A percentile compares a stretch with the other conserved stretches of the same genome.
These are phyloP conservation scores for Luvunga scandens DNA, from an alignment of 345 rosid genomes.

Conservation along the genomic window DNA sequence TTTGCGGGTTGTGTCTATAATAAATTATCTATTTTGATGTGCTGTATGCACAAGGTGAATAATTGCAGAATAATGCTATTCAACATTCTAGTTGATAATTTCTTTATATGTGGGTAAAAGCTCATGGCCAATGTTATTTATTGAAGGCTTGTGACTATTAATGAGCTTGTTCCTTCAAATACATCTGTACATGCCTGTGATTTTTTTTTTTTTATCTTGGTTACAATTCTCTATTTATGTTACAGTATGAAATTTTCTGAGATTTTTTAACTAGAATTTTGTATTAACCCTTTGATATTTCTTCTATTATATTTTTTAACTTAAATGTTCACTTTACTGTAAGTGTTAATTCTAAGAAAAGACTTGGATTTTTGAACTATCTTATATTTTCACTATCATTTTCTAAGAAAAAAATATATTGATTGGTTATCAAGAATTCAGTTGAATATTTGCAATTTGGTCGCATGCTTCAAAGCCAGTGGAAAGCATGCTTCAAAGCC, in stretches of 20 bases:
- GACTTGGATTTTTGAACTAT: neutral
- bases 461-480: neutral
- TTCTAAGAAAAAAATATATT: neutral
- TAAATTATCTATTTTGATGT: neutral
- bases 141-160: neutral
- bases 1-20: conserved; percentile 4
- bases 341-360: neutral
- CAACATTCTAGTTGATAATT: neutral
- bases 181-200: too few relatives aligned
- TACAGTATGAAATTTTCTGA: too few relatives aligned
- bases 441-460: neutral
- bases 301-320: too few relatives aligned
- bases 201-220: too few relatives aligned
- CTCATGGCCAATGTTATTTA: neutral
- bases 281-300: too few relatives aligned
- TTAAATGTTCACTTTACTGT: too few relatives aligned
- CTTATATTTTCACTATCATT: neutral
- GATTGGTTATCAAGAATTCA: neutral
- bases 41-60: neutral
- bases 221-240: too few relatives aligned
- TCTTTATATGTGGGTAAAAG: neutral
- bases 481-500: neutral
- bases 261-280: too few relatives aligned
- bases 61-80: neutral
- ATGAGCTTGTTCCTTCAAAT: too few relatives aligned